phyloP scores from a whole-genome alignment of 257 asterid species.

The Plantago ovata region DNA sequence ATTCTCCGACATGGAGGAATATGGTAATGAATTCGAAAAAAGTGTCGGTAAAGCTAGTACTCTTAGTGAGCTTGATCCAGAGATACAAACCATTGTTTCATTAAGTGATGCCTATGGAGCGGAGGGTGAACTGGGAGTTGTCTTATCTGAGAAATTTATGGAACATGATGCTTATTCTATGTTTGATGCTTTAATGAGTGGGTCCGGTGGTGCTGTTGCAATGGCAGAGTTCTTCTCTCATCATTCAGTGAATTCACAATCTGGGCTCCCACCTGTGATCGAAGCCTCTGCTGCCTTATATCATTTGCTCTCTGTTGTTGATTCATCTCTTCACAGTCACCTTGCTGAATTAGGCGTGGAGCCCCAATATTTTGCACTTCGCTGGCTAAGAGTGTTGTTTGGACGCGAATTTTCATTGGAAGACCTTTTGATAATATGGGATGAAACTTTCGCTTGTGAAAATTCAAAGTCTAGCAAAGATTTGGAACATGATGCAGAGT shows the following conservation, averaged over 20 bases:
- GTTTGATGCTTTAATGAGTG: conserved; percentile 84
- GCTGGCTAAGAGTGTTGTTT: conserved; percentile 87
- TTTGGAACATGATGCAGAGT: conserved; percentile 31
- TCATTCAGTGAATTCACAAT: conserved; percentile 42
- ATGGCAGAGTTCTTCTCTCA: conserved; percentile 79
- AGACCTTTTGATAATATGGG: conserved; percentile 76
- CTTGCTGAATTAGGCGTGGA: conserved; percentile 90
- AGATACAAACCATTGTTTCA: conserved; percentile 53
- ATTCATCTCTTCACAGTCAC: conserved; percentile 78
- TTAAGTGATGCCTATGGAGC: conserved; percentile 90
- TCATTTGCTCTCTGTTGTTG: conserved; percentile 77
- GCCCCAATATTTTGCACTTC: conserved; percentile 83
- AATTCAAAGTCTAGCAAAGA: conserved; percentile 38
- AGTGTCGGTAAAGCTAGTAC: conserved; percentile 32
- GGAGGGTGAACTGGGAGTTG: conserved; percentile 89
- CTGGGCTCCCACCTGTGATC: conserved; percentile 71
- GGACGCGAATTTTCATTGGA: conserved; percentile 90
- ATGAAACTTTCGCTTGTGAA: conserved; percentile 63
- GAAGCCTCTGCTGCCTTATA: conserved; percentile 79
- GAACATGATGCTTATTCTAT: conserved; percentile 91
- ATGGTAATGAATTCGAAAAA: conserved; percentile 33
- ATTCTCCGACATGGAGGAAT: conserved; percentile 51
- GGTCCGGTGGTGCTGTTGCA: conserved; percentile 73
- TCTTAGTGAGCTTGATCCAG: conserved; percentile 62
- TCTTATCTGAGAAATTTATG: conserved; percentile 76